Evolutionary conservation across 176 grass and related monocot genomes (phyloP).

Genomic region (Musa acuminata): DNA sequence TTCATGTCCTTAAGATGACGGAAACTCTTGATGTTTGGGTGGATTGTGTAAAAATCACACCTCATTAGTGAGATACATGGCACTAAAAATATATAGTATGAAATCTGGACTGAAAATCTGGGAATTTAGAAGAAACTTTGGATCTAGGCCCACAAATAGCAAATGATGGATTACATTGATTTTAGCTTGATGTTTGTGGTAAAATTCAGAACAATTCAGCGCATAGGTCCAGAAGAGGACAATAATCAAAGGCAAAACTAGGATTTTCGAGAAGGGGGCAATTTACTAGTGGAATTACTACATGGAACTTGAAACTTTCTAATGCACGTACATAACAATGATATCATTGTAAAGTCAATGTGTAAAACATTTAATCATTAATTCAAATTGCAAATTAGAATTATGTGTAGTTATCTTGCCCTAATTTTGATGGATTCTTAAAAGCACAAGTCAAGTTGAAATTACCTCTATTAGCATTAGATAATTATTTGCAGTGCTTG

Average conservation of each 20-base stretch:
- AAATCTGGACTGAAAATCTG: neutral
- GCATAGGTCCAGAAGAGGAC: neutral
- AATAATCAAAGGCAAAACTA: neutral
- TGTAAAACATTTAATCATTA: no score
- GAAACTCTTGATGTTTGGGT: no score
- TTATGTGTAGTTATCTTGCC: no score
- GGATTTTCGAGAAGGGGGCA: neutral
- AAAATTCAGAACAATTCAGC: neutral
- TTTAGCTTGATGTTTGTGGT: neutral
- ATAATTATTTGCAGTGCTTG: no score
- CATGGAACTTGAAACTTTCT: neutral
- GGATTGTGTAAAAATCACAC: no score
- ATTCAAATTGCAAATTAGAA: no score
- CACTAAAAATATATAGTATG: no score
- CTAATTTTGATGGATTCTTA: neutral
- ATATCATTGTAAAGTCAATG: neutral
- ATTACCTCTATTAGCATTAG: neutral
- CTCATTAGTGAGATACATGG: no score
- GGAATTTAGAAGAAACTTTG: neutral
- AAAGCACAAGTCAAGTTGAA: neutral
- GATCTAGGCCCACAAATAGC: no score
- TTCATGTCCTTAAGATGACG: no score
- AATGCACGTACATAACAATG: neutral
- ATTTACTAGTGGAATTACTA: neutral
- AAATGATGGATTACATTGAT: neutral